These are phyloP conservation scores for Arachis monticola DNA, from an alignment of 331 rosid genomes.

Conservation along the genomic window DNA sequence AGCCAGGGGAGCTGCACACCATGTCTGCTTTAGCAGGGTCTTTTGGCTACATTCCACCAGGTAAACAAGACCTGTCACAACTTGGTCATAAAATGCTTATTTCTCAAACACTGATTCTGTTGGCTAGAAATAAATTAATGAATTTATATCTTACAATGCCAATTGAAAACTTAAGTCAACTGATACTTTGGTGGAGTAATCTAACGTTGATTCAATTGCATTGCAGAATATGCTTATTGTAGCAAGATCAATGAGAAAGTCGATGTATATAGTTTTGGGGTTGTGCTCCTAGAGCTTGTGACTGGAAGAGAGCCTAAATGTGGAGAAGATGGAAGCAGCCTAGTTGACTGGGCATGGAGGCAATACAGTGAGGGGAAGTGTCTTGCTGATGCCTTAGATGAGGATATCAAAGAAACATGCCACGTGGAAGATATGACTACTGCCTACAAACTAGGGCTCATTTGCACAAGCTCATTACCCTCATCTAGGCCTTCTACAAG, in stretches of 20 bases:
- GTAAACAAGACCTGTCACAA: slow-evolving; percentile 44
- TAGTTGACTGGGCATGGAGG: slow-evolving; percentile 85
- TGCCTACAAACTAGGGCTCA: slow-evolving; percentile 78
- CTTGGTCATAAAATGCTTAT: too few relatives aligned
- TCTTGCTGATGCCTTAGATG: slow-evolving; percentile 56
- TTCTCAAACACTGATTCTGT: too few relatives aligned
- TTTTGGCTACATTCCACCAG: slow-evolving; percentile 89
- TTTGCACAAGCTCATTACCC: slow-evolving; percentile 71
- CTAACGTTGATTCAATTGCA: slow-evolving; percentile 7
- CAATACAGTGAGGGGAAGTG: slow-evolving; percentile 55
- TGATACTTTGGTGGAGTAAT: slow-evolving; percentile 5
- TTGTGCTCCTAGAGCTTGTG: slow-evolving; percentile 78
- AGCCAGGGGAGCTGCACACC: slow-evolving; percentile 58
- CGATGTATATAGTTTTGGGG: slow-evolving; percentile 85
- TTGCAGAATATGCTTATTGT: slow-evolving; percentile 78
- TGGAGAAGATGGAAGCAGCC: slow-evolving; percentile 58
- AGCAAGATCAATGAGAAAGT: slow-evolving; percentile 72
- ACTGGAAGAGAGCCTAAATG: slow-evolving; percentile 67
- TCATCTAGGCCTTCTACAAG: slow-evolving; percentile 70
- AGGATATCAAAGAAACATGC: slow-evolving; percentile 56
- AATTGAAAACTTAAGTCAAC: background rate
- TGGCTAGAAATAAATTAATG: too few relatives aligned
- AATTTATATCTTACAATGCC: background rate
- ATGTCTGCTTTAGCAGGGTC: slow-evolving; percentile 81
- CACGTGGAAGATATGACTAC: slow-evolving; percentile 57